A percentile compares a stretch with the other conserved stretches of the same genome.
Evolutionary conservation across 2,329 filamentous ascomycete genomes (phyloP).

Genomic region (Epichloe brachyelytri): DNA sequence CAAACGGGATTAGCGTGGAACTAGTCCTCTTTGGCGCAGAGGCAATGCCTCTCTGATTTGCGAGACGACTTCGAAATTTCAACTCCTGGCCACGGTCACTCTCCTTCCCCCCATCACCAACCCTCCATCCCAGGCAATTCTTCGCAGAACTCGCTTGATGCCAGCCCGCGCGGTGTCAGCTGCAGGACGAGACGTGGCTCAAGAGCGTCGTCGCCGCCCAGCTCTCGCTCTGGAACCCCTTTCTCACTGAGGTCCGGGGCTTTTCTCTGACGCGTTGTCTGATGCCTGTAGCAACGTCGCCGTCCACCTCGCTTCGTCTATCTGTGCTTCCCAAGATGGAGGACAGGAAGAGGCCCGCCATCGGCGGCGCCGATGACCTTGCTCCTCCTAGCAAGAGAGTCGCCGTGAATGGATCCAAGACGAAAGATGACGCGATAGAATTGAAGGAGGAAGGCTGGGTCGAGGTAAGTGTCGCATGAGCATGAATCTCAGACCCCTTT

Average conservation of each 20-base stretch:
- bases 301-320: constrained; percentile 58
- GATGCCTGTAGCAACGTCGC: constrained; percentile 76
- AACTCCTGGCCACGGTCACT: constrained; percentile 25
- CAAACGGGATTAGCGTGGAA: constrained; percentile 18
- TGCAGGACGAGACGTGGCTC: constrained; percentile 23
- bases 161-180: constrained; percentile 18
- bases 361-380: constrained; percentile 66
- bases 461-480: constrained; percentile 45
- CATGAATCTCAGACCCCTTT: constrained; percentile 12
- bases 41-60: constrained; percentile 25
- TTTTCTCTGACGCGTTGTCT: constrained; percentile 36
- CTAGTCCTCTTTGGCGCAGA: constrained; percentile 24
- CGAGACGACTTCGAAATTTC: constrained; percentile 33
- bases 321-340: constrained; percentile 92
- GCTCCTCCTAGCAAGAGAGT: constrained; percentile 85
- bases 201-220: constrained; percentile 16
- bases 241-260: constrained; percentile 28
- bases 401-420: constrained; percentile 65
- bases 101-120: constrained; percentile 18
- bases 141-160: constrained; percentile 21
- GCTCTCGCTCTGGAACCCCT: constrained; percentile 15
- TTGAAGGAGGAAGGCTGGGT: constrained; percentile 49
- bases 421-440: constrained; percentile 41
- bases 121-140: constrained; percentile 20
- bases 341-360: constrained; percentile 93